These are phyloP conservation scores for Pleurotus giganteus DNA, from an alignment of 768 basidiomycete species.

Conservation along the genomic window DNA sequence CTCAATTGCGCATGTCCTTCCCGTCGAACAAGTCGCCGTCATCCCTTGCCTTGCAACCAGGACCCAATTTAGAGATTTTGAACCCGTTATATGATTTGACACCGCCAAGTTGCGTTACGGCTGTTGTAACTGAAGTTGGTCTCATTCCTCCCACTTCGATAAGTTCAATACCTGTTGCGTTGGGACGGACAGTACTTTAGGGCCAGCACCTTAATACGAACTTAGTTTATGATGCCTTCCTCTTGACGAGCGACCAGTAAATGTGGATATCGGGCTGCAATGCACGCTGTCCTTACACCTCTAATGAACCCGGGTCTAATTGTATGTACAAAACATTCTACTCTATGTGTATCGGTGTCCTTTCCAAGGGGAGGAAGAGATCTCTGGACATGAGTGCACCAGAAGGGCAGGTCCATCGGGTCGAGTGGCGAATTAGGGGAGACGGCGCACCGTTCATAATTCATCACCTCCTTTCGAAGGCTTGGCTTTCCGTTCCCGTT, in stretches of 20 bases:
- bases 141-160: slow-evolving; percentile 92
- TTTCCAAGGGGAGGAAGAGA: too few species aligned
- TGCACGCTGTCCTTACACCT: too few species aligned
- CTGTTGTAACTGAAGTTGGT: slow-evolving; percentile 96
- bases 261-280: too few species aligned
- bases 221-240: slow-evolving; percentile 10
- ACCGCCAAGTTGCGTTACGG: slow-evolving; percentile 88
- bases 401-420: too few species aligned
- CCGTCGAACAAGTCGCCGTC: slow-evolving; percentile 18
- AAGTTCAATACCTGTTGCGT: slow-evolving; percentile 74
- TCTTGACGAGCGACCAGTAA: too few species aligned
- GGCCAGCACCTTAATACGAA: slow-evolving; percentile 1
- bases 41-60: slow-evolving; percentile 19
- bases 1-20: slow-evolving; percentile 25
- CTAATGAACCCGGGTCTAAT: too few species aligned
- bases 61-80: slow-evolving; percentile 67
- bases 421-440: too few species aligned
- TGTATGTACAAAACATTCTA: too few species aligned
- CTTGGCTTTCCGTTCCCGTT: slow-evolving; percentile 25
- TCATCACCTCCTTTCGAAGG: slow-evolving; percentile 23
- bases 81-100: slow-evolving; percentile 95
- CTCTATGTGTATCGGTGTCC: too few species aligned
- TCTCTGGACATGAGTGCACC: too few species aligned
- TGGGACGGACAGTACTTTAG: slow-evolving; percentile 49
- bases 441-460: slow-evolving; percentile 21